Conservation (phyloP, 148 eudicot species). For the Salicornia ramosissima region DNA sequence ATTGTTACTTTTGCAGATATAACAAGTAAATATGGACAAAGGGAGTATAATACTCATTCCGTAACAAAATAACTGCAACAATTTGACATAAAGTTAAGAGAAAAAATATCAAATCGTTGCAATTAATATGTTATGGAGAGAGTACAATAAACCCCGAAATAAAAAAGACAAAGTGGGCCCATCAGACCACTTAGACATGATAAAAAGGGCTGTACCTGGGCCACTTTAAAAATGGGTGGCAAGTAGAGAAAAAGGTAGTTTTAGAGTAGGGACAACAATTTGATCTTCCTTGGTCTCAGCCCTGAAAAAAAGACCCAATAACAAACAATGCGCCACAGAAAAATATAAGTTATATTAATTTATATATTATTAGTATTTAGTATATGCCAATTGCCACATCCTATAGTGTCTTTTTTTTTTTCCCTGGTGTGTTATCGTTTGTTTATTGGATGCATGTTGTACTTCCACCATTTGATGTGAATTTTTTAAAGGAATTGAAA, state of each 20-base stretch:
- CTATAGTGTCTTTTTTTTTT: no score
- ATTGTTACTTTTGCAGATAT: no score
- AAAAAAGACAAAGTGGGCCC: constrained; percentile 29
- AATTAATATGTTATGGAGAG: no score
- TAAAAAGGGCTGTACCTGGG: constrained; percentile 18
- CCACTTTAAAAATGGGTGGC: constrained; percentile 37
- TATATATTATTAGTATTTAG: no score
- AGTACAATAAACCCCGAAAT: background rate
- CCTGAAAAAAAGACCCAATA: constrained; percentile 19
- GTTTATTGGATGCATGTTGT: constrained; percentile 20
- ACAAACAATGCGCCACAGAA: constrained; percentile 17
- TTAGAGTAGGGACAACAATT: constrained; percentile 10
- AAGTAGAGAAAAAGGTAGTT: constrained; percentile 27
- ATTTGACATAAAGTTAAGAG: no score
- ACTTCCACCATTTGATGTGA: constrained; percentile 20
- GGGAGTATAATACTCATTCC: no score
- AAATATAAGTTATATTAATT: constrained; percentile 14
- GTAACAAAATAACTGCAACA: no score
- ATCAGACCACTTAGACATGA: constrained; percentile 24
- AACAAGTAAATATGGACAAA: no score
- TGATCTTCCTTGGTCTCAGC: constrained; percentile 18
- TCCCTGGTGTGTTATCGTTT: no score
- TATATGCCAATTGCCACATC: no score
- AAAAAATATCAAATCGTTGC: no score
- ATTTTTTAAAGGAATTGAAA: constrained; percentile 2